These are phyloP conservation scores for Aquilaria sinensis DNA, from an alignment of 345 rosid genomes.

Conservation along the genomic window DNA sequence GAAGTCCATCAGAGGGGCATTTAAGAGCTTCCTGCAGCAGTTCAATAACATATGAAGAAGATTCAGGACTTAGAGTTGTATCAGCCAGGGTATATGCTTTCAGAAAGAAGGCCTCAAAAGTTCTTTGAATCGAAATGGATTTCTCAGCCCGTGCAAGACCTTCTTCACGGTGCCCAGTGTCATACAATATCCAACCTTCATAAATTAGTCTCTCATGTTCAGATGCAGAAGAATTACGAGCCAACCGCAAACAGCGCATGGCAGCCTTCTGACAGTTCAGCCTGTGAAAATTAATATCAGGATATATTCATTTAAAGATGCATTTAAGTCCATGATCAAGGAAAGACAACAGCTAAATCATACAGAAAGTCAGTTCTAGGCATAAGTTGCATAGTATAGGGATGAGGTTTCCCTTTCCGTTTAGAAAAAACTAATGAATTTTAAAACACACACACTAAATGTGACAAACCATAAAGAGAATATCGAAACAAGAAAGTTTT, in stretches of 20 bases:
- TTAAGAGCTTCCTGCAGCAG: constrained; percentile 87
- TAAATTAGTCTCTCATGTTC: constrained; percentile 79
- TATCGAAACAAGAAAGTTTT: too few species aligned
- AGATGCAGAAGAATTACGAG: constrained; percentile 49
- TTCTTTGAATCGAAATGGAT: constrained; percentile 64
- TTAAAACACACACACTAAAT: too few species aligned
- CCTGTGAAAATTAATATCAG: constrained; percentile 29
- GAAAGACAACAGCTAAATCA: not conserved
- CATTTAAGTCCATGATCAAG: constrained; percentile 1
- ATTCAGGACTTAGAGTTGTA: constrained; percentile 49
- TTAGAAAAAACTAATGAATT: too few species aligned
- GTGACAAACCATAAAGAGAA: not conserved
- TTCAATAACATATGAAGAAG: constrained; percentile 57
- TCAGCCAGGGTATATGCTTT: constrained; percentile 88
- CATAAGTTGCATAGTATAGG: not conserved
- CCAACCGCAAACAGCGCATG: constrained; percentile 74
- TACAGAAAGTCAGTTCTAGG: not conserved
- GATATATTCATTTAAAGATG: constrained; percentile 11
- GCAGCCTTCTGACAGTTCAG: constrained; percentile 90
- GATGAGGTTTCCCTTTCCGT: too few species aligned
- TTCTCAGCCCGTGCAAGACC: constrained; percentile 75
- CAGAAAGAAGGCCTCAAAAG: constrained; percentile 91
- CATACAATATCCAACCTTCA: constrained; percentile 95
- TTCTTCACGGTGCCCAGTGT: constrained; percentile 71
- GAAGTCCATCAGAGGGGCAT: constrained; percentile 93